Conservation (phyloP, 169 alveolate species). For the Plasmodium coatneyi region DNA sequence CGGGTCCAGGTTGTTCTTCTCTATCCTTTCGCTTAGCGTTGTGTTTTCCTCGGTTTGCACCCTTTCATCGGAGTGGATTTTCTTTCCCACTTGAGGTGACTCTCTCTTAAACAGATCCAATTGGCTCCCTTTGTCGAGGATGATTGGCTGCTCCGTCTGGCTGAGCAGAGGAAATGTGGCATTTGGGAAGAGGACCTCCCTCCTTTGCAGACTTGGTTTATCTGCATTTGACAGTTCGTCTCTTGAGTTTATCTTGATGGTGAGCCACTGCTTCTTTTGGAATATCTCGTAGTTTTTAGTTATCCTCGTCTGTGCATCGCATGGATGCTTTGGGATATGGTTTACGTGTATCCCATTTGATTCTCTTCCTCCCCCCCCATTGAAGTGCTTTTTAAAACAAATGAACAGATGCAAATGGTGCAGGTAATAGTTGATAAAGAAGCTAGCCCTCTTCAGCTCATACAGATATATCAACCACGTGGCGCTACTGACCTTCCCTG, state of each 20-base stretch:
- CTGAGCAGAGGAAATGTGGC: not conserved
- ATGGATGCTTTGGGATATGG: not conserved
- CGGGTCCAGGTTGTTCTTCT: not conserved
- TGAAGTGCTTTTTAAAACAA: slow-evolving; percentile 19
- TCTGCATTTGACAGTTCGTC: not conserved
- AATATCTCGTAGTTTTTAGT: slow-evolving; percentile 4
- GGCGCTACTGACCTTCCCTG: slow-evolving; percentile 90
- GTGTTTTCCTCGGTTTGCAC: not conserved
- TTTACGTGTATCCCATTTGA: not conserved
- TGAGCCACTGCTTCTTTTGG: slow-evolving; percentile 10
- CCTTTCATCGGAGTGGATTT: not conserved
- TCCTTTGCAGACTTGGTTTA: not conserved
- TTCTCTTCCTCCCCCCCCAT: not conserved
- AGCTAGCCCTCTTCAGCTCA: slow-evolving; percentile 87
- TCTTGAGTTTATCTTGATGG: not conserved
- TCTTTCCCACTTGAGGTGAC: not conserved
- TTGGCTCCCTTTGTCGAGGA: not conserved
- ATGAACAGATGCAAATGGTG: slow-evolving; percentile 44
- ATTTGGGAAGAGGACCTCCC: not conserved
- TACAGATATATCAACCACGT: slow-evolving; percentile 92
- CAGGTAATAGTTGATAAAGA: slow-evolving; percentile 58
- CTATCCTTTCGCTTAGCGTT: not conserved
- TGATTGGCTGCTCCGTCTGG: not conserved
- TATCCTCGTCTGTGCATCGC: not conserved
- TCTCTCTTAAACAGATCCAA: not conserved